Evolutionary conservation across 2,329 filamentous ascomycete genomes (phyloP), one percentile per base, ranked within the genome.

Genomic region (Chaetothyriales sp.): DNA sequence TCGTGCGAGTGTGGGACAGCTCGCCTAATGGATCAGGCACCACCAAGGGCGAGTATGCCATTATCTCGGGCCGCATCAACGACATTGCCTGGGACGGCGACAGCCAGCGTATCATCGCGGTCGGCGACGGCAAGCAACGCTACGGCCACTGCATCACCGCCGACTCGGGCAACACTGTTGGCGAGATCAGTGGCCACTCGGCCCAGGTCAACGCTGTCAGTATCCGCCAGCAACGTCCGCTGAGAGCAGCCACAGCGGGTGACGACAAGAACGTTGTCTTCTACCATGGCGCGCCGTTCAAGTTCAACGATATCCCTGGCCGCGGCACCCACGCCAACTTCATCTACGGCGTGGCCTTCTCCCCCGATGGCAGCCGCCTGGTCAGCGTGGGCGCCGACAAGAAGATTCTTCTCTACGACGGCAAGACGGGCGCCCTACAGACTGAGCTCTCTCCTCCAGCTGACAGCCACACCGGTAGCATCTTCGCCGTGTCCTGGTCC

Each of bases 71-170:
- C 10, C 83, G 86, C 49, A 90, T 98, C 70, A 94, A 95, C 65
- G 92, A 98, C 66, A 80, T 98, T 58, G 90, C 88, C 1, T 98
- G 92, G 89, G 92, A 96, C 63, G 90, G 89, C 51, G 92, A 98
- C 68, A 94, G 86, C 54, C 89, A 95, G 72, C 83, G 92, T 47
- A 83, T 98, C 63, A 95, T 96, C 62, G 92, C 90, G 2, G 90
- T 98, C 4, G 92, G 92, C 44, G 86, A 96, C 61, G 92, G 92
- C 48, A 89, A 90, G 64, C 88, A 96, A 70, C 79, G 87, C 51
- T 95, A 87, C 65, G 90, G 90, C 12, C 86, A 90, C 66, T 95
- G 87, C 72, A 88, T 96, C 65, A 95, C 87, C 25, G 86, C 86
- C 59, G 92, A 96, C 69, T 93, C 86, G 63, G 92, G 92, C 57